Percentiles rank a stretch among this genome's conserved stretches.
phyloP scores from a whole-genome alignment of 148 eudicot genomes.

The Bassia scoparia region DNA sequence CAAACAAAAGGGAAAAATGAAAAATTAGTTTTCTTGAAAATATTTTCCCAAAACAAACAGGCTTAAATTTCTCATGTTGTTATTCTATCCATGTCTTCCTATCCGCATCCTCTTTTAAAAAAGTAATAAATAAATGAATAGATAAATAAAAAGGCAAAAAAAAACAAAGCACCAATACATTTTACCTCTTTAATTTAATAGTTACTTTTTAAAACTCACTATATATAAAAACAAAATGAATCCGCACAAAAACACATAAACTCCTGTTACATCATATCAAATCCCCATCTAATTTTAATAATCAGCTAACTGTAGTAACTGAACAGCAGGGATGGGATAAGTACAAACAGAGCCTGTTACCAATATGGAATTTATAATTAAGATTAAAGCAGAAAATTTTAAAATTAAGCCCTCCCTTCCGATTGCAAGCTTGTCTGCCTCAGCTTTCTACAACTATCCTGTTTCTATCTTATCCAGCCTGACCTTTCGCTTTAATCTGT shows the following conservation, averaged over 20 bases:
- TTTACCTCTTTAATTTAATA: neutral
- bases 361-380: constrained; percentile 2
- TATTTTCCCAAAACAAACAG: too few relatives aligned
- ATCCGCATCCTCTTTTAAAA: too few relatives aligned
- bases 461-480: constrained; percentile 19
- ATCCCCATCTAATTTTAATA: constrained; percentile 26
- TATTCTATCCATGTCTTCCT: too few relatives aligned
- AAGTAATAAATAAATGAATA: neutral
- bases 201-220: constrained; percentile 23
- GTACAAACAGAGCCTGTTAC: constrained; percentile 22
- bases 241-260: constrained; percentile 22
- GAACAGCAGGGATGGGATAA: constrained; percentile 19
- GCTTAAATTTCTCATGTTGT: too few relatives aligned
- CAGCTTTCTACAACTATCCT: constrained; percentile 25
- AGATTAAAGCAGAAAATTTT: neutral
- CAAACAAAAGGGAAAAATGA: too few relatives aligned
- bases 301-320: constrained; percentile 19
- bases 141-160: neutral
- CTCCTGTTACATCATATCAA: constrained; percentile 26
- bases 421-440: constrained; percentile 15
- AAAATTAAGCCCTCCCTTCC: constrained; percentile 11
- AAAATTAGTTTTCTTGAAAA: too few relatives aligned
- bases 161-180: neutral
- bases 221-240: constrained; percentile 14
- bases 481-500: constrained; percentile 23